A percentile compares a stretch with the other conserved stretches of the same genome.
Evolutionary conservation across 805 yeast genomes (phyloP).

Genomic region (Debaryomyces tyrocola): DNA sequence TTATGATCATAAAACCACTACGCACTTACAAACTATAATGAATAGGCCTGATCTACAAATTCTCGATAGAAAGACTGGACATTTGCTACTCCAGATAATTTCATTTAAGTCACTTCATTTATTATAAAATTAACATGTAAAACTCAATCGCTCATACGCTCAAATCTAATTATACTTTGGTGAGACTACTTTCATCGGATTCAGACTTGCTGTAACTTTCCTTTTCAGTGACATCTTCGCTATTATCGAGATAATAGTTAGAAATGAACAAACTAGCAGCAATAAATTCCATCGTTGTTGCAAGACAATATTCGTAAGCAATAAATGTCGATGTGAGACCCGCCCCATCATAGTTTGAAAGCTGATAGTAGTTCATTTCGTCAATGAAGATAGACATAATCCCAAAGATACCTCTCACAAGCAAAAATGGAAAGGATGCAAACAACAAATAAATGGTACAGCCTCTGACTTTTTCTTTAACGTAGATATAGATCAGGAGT

Average conservation of each 20-base stretch:
- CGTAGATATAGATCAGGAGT: neutral
- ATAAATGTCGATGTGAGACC: constrained; percentile 26
- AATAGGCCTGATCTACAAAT: too few relatives aligned
- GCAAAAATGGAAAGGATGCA: constrained; percentile 28
- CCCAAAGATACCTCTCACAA: constrained; percentile 39
- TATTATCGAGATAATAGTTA: constrained; percentile 8
- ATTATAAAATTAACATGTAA: too few relatives aligned
- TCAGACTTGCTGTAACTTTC: neutral
- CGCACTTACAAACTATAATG: too few relatives aligned
- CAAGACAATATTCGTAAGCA: constrained; percentile 33
- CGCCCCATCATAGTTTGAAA: constrained; percentile 23
- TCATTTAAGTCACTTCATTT: too few relatives aligned
- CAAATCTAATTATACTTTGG: too few relatives aligned
- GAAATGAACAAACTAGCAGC: constrained; percentile 12
- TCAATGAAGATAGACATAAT: constrained; percentile 30
- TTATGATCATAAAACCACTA: too few relatives aligned
- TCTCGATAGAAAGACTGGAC: too few relatives aligned
- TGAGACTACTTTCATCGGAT: neutral
- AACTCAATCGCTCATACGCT: too few relatives aligned
- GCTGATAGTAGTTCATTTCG: constrained; percentile 32
- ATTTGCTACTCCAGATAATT: too few relatives aligned
- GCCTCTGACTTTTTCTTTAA: constrained; percentile 19
- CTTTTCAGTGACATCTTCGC: neutral
- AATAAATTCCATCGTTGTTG: constrained; percentile 37
- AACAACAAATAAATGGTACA: constrained; percentile 19